Evolutionary conservation across 495 filamentous ascomycete species (phyloP).

Genomic region (Xylaria scruposa): DNA sequence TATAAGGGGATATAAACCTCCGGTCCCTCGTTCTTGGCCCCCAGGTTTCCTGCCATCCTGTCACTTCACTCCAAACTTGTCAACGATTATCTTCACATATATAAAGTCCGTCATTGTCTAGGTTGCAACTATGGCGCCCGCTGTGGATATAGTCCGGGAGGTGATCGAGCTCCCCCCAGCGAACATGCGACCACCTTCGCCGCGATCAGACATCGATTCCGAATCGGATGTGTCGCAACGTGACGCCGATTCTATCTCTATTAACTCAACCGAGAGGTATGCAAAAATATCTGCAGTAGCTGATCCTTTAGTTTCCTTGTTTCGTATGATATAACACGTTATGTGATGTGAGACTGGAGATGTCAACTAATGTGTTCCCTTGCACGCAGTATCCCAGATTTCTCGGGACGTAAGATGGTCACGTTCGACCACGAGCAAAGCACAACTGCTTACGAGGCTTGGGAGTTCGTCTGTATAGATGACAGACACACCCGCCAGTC

Average conservation of each 20-base stretch:
- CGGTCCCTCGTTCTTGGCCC: neutral
- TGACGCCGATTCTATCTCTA: constrained; percentile 19
- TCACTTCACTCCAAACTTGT: neutral
- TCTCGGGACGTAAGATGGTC: neutral
- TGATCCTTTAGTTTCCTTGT: neutral
- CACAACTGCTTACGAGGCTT: constrained; percentile 22
- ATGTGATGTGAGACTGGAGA: neutral
- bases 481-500: neutral
- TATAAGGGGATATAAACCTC: neutral
- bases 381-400: neutral
- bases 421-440: constrained; percentile 7
- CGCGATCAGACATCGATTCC: neutral
- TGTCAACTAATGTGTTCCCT: neutral
- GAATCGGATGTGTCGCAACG: neutral
- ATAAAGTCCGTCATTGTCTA: neutral
- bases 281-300: neutral
- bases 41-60: neutral
- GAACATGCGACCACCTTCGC: neutral
- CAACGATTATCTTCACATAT: neutral
- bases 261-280: neutral
- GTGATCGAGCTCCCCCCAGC: neutral
- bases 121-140: neutral
- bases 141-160: neutral
- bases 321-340: neutral
- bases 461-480: constrained; percentile 10